These are phyloP conservation scores for Rhodomyrtus psidioides DNA, from an alignment of 441 rosid genomes.

Conservation along the genomic window DNA sequence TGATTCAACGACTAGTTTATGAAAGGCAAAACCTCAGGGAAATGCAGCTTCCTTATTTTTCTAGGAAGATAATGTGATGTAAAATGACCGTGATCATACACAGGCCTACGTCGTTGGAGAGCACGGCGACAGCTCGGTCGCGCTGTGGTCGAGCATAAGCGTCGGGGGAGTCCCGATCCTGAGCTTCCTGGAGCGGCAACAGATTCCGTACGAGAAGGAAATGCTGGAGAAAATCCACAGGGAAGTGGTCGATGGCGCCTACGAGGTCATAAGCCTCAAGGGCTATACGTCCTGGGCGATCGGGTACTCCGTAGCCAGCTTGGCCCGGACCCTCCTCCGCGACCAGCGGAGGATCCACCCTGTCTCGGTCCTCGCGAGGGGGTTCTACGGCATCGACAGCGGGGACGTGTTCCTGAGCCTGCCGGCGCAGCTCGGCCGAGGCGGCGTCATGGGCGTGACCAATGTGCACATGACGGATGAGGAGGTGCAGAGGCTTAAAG, in stretches of 20 bases:
- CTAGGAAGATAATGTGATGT: not conserved
- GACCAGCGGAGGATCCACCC: slow-evolving; percentile 91
- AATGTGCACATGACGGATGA: slow-evolving; percentile 67
- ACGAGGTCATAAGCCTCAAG: slow-evolving; percentile 75
- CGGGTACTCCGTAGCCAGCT: slow-evolving; percentile 78
- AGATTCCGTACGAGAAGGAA: slow-evolving; percentile 66
- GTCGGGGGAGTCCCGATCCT: slow-evolving; percentile 86
- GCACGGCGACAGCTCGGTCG: slow-evolving; percentile 94
- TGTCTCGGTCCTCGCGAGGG: slow-evolving; percentile 72
- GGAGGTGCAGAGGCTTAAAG: slow-evolving; percentile 44
- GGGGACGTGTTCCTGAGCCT: slow-evolving; percentile 85
- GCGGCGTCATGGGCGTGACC: slow-evolving; percentile 69
- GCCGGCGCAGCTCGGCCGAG: slow-evolving; percentile 71
- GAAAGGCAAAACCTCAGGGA: not conserved
- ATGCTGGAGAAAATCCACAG: slow-evolving; percentile 69
- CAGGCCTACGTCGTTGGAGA: slow-evolving; percentile 86
- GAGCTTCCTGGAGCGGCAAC: slow-evolving; percentile 60
- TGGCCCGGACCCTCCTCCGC: slow-evolving; percentile 61
- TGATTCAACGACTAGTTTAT: too few species aligned
- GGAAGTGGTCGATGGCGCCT: slow-evolving; percentile 52
- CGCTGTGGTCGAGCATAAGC: slow-evolving; percentile 86
- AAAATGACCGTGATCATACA: slow-evolving; percentile 3
- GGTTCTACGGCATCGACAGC: slow-evolving; percentile 56
- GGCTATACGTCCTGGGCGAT: slow-evolving; percentile 96
- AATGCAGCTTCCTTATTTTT: not conserved